Conservation (phyloP, 148 eudicot genomes). For the Simmondsia chinensis region DNA sequence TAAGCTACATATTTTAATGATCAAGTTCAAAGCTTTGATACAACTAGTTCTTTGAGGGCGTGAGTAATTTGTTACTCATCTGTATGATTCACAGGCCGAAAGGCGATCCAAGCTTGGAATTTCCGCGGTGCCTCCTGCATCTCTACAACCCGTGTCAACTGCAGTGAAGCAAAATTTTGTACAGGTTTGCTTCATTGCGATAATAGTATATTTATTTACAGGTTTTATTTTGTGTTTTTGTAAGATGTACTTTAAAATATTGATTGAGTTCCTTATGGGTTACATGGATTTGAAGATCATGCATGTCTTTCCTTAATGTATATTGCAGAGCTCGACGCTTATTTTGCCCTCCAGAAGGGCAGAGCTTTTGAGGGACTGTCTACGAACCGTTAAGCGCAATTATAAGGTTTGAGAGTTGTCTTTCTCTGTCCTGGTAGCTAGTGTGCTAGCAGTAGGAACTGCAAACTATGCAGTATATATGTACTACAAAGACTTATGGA, state of each 20-base stretch:
- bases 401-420: constrained; percentile 38
- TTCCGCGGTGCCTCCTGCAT: constrained; percentile 17
- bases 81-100: constrained; percentile 37
- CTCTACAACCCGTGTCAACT: constrained; percentile 10
- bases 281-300: neutral
- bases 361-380: constrained; percentile 53
- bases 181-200: constrained; percentile 4
- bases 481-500: too few relatives aligned
- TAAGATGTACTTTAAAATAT: neutral
- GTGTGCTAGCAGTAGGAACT: neutral
- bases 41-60: too few relatives aligned
- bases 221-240: neutral
- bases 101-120: constrained; percentile 42
- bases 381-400: constrained; percentile 60
- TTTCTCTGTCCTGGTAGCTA: neutral
- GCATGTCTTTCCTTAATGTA: neutral
- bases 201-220: neutral
- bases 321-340: constrained; percentile 14
- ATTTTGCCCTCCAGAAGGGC: constrained; percentile 15
- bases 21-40: too few relatives aligned
- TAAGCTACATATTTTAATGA: too few relatives aligned
- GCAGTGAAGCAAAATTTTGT: constrained; percentile 18
- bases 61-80: constrained; percentile 8
- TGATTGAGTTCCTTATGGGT: neutral
- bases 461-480: too few relatives aligned